A percentile compares a stretch with the other conserved stretches of the same genome.
Conservation (phyloP, 805 yeast species). For the Spencermartinsiella europaea region DNA sequence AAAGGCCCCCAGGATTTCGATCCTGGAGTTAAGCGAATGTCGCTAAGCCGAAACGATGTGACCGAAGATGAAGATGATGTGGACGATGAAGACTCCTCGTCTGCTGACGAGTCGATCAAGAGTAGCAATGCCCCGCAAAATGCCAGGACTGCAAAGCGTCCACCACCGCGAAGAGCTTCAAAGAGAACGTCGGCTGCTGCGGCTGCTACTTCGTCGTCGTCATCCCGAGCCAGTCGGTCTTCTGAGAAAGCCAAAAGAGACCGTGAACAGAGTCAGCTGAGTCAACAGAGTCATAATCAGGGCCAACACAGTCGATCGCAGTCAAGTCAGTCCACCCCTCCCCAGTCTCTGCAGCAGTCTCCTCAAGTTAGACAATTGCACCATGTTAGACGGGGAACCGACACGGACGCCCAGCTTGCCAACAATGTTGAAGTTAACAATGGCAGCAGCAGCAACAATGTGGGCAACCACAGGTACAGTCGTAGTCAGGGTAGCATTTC, state of each 20-base stretch:
- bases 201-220: not conserved
- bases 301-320: not conserved
- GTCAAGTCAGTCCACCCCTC: not conserved
- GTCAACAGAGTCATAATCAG: not conserved
- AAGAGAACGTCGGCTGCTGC: not conserved
- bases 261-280: not conserved
- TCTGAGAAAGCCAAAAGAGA: not conserved
- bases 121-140: no score
- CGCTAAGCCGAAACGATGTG: not conserved
- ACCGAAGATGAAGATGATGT: slow-evolving; percentile 1
- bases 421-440: not conserved
- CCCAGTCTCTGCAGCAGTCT: not conserved
- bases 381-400: not conserved
- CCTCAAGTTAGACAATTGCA: not conserved
- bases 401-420: not conserved
- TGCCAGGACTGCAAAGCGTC: not conserved
- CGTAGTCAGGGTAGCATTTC: slow-evolving; percentile 7
- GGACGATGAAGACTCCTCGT: slow-evolving; percentile 17
- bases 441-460: not conserved
- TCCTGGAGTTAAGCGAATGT: not conserved
- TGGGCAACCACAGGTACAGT: not conserved
- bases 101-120: slow-evolving; percentile 11
- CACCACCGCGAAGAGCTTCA: not conserved
- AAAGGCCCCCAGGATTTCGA: slow-evolving; percentile 25
- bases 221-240: not conserved